Evolutionary conservation across 106 monocot species (phyloP).

Genomic region (Amphibolis antarctica): DNA sequence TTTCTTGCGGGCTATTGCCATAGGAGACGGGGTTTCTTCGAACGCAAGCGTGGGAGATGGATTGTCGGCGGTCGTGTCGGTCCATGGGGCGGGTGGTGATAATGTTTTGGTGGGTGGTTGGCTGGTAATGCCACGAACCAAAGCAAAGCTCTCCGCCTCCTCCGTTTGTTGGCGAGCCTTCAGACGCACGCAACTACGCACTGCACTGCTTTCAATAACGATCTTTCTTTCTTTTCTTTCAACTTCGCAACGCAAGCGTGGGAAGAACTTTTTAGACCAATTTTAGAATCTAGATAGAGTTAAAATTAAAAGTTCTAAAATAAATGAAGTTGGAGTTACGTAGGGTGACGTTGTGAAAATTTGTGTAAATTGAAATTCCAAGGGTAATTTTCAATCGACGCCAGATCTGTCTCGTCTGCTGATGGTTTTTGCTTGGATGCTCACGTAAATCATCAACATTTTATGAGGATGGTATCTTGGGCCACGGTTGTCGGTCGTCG

Average conservation of each 20-base stretch:
- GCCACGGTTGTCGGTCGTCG: no score
- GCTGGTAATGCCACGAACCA: background rate
- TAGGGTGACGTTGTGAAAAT: no score
- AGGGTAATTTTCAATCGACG: no score
- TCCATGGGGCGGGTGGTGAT: no score
- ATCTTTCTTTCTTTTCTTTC: background rate
- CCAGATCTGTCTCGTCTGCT: no score
- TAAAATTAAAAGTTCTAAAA: no score
- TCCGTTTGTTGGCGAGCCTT: background rate
- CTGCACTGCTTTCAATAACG: background rate
- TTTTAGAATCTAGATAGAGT: no score
- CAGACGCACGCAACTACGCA: background rate
- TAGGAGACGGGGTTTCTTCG: background rate
- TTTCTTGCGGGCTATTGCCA: background rate
- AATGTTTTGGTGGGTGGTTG: background rate
- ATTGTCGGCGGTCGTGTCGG: background rate
- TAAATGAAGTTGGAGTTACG: no score
- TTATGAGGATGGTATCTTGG: background rate
- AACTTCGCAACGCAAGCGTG: no score
- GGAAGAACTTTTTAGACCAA: no score
- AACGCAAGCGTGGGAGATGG: background rate
- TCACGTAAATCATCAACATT: background rate
- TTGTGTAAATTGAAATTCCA: no score
- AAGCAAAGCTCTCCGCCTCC: background rate
- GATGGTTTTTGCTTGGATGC: no score